These are phyloP conservation scores for Prinsepia uniflora DNA, from an alignment of 306 rosid genomes.

Conservation along the genomic window DNA sequence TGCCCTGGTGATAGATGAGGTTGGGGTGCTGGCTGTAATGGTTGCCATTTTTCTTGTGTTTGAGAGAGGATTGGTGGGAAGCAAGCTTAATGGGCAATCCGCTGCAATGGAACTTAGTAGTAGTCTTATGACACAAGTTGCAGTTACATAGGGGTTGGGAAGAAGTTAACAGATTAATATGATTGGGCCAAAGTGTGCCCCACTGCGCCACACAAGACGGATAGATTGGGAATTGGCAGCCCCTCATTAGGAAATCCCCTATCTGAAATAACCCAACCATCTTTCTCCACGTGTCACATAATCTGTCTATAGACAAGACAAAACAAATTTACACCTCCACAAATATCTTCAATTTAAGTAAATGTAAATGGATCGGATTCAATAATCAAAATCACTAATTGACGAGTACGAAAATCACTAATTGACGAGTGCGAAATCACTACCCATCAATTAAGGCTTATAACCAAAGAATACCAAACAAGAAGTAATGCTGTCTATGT, in stretches of 20 bases:
- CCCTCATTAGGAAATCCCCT: slow-evolving; percentile 51
- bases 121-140: neutral
- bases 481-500: neutral
- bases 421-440: too few species aligned
- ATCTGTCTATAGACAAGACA: slow-evolving; percentile 19
- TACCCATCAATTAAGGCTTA: too few species aligned
- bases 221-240: slow-evolving; percentile 32
- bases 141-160: slow-evolving; percentile 17
- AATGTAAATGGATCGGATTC: neutral
- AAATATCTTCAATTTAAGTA: neutral
- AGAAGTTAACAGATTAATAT: slow-evolving; percentile 30
- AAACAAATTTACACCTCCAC: too few species aligned
- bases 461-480: neutral
- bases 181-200: slow-evolving; percentile 22
- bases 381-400: neutral
- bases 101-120: slow-evolving; percentile 9
- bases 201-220: slow-evolving; percentile 53
- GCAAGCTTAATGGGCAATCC: slow-evolving; percentile 8
- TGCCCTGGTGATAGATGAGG: slow-evolving; percentile 49
- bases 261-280: slow-evolving; percentile 51
- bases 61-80: slow-evolving; percentile 17
- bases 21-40: slow-evolving; percentile 52
- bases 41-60: slow-evolving; percentile 58
- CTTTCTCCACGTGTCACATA: slow-evolving; percentile 49
- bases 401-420: too few species aligned